Evolutionary conservation across 768 basidiomycete genomes (phyloP), one percentile per base, ranked within the genome.

Genomic region (Naganishia kalamii): DNA sequence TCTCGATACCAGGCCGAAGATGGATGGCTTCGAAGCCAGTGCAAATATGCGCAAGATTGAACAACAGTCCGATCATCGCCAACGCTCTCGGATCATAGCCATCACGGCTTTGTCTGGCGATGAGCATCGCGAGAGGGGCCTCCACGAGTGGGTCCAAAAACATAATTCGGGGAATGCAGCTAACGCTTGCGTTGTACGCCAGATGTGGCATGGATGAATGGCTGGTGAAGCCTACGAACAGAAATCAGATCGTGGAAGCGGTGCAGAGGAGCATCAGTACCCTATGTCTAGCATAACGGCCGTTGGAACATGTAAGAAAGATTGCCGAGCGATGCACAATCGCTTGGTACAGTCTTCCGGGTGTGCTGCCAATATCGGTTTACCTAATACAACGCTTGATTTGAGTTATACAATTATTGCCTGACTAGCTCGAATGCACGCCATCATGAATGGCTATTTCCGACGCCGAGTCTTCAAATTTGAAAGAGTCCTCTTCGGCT

Each of bases 81-180:
- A 29, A 8, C 47, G 37, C 23, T 61, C 72, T 7, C 63, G 72
- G 54, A 72, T 76, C 51, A 72, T 76, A 41, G 75, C 74, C 8
- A 72, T 75, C 4, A 77, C 75, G 15, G 75, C 75, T 13, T 40
- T 77, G 60, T 69, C 62, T 7, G 68, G 70, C n/a, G 72, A 74
- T 10, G 72, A 68, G 12, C 72, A 75, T 65, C 70, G 69, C 17
- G 59, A 54, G 17, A 62, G 63, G 8, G 75, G 75, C 7, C 37
- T 71, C 17, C 68, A 71, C 30, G 74, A 74, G 73, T 74, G 62
- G 68, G 74, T 75, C 49, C n/a, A n/a, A n/a, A n/a, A n/a, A n/a
- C n/a, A n/a, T n/a, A n/a, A n/a, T n/a, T n/a, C n/a, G n/a, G n/a
- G n/a, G n/a, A n/a, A n/a, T n/a, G n/a, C n/a, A n/a, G n/a, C n/a